Conservation (phyloP, 768 basidiomycete species). For the Suillus hirtellus region DNA sequence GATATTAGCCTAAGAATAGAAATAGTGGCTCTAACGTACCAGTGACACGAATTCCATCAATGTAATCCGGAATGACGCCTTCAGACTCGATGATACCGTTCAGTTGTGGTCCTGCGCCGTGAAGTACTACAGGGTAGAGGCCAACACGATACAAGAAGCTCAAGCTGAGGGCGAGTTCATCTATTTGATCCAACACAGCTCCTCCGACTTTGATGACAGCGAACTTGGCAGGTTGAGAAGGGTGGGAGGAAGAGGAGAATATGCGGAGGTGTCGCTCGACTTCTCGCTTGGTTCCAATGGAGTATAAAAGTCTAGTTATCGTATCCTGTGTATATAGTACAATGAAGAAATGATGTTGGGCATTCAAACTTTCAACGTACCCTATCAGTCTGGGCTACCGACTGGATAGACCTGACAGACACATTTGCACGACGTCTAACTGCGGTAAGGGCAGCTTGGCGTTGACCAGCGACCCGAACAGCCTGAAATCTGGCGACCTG, state of each 20-base stretch:
- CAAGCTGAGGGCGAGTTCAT: constrained; percentile 91
- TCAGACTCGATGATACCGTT: constrained; percentile 92
- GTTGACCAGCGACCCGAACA: constrained; percentile 43
- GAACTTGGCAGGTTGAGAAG: constrained; percentile 89
- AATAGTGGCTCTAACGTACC: constrained; percentile 41
- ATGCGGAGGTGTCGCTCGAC: constrained; percentile 98
- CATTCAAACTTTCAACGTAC: constrained; percentile 40
- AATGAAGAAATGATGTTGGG: not conserved
- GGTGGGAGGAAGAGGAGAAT: constrained; percentile 91
- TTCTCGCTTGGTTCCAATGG: constrained; percentile 94
- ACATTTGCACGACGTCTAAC: constrained; percentile 38
- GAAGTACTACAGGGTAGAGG: constrained; percentile 95
- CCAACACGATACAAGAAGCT: constrained; percentile 97
- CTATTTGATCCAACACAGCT: constrained; percentile 87
- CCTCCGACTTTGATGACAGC: constrained; percentile 99
- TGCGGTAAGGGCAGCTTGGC: constrained; percentile 42
- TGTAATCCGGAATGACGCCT: constrained; percentile 95
- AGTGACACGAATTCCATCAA: constrained; percentile 96
- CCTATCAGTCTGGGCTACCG: constrained; percentile 73
- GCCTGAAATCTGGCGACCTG: constrained; percentile 42
- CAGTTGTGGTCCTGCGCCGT: constrained; percentile 94
- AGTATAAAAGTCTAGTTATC: constrained; percentile 94
- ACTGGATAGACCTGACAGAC: constrained; percentile 50
- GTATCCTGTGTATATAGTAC: constrained; percentile 66
- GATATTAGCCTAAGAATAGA: not conserved